Conservation (phyloP, 768 basidiomycete species). For the Russula abietina region DNA sequence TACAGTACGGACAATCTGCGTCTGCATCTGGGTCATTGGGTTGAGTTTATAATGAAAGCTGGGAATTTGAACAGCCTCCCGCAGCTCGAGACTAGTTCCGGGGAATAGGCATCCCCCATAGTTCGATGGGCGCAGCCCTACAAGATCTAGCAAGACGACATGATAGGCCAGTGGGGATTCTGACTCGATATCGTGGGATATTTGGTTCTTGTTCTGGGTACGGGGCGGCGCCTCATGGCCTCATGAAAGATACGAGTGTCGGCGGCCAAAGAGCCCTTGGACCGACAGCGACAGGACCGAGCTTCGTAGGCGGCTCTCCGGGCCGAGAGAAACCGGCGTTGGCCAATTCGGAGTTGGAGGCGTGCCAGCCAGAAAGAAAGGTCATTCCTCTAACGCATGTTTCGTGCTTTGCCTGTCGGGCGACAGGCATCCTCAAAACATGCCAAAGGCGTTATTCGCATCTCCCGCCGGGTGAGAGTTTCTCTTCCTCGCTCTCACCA, state of each 20-base stretch:
- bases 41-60: background rate
- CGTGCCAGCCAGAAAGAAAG: too few species aligned
- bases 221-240: too few species aligned
- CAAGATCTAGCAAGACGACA: background rate
- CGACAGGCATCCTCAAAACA: slow-evolving; percentile 43
- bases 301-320: too few species aligned
- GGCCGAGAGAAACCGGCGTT: background rate
- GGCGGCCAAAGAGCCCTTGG: too few species aligned
- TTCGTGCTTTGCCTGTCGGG: slow-evolving; percentile 52
- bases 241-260: background rate
- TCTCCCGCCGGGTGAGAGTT: slow-evolving; percentile 52
- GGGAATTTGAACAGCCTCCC: background rate
- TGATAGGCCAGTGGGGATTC: background rate
- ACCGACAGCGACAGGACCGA: too few species aligned
- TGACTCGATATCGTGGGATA: background rate
- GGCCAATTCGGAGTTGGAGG: background rate
- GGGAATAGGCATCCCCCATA: background rate
- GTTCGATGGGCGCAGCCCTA: background rate
- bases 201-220: too few species aligned
- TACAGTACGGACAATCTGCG: background rate
- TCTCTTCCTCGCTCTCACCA: slow-evolving; percentile 10
- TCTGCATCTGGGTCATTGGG: too few species aligned
- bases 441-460: slow-evolving; percentile 44
- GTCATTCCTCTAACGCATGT: slow-evolving; percentile 32
- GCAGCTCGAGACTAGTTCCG: background rate